Conservation (phyloP, 176 grass and related monocot genomes). For the Saccharum officinarum region DNA sequence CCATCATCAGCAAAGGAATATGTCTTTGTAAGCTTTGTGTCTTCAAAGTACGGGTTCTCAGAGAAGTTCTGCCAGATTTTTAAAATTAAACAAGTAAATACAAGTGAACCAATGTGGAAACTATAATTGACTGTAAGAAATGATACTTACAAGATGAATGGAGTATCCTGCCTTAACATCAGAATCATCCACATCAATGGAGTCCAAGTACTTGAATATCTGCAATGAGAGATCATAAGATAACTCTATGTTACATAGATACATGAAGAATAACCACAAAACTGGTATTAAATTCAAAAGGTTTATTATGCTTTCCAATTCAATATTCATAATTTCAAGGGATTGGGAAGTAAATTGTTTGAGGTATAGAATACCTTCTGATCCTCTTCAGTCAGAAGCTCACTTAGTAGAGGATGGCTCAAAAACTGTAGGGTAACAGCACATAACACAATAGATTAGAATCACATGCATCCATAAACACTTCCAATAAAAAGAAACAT, state of each 20-base stretch:
- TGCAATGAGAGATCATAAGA: slow-evolving; percentile 35
- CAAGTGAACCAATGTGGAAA: slow-evolving; percentile 18
- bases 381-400: slow-evolving; percentile 88
- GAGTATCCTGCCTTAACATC: slow-evolving; percentile 86
- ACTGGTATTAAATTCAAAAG: not conserved
- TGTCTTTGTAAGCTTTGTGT: slow-evolving; percentile 75
- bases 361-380: slow-evolving; percentile 63
- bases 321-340: not conserved
- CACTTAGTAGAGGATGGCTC: slow-evolving; percentile 87
- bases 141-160: slow-evolving; percentile 76
- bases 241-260: slow-evolving; percentile 4
- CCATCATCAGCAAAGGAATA: slow-evolving; percentile 85
- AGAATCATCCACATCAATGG: slow-evolving; percentile 88
- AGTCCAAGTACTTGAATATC: slow-evolving; percentile 88
- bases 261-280: not conserved
- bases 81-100: slow-evolving; percentile 31
- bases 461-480: not conserved
- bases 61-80: slow-evolving; percentile 70
- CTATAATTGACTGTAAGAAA: slow-evolving; percentile 6
- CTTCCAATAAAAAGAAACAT: slow-evolving; percentile 1
- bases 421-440: slow-evolving; percentile 60
- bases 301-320: not conserved
- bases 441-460: slow-evolving; percentile 21
- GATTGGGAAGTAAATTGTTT: slow-evolving; percentile 18
- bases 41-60: slow-evolving; percentile 85